phyloP scores from a whole-genome alignment of 2,329 filamentous ascomycete genomes.

The Colletotrichum sp. region DNA sequence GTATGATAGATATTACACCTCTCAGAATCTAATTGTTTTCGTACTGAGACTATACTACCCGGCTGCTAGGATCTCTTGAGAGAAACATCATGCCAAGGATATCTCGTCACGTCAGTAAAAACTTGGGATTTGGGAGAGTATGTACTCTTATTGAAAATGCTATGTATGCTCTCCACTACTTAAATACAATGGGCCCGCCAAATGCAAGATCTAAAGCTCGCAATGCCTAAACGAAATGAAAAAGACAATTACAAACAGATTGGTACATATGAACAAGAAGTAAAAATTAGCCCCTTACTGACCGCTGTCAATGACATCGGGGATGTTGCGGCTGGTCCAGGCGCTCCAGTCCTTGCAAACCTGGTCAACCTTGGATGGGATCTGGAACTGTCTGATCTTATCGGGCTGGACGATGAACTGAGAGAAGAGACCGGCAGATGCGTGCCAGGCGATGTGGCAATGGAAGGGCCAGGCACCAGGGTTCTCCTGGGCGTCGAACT shows the following conservation, averaged over 20 bases:
- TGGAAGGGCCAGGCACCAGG: constrained; percentile 60
- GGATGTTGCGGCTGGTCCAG: constrained; percentile 52
- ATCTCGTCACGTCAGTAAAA: neutral
- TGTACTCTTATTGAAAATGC: neutral
- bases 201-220: neutral
- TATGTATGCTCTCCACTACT: neutral
- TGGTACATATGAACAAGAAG: neutral
- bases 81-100: neutral
- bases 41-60: neutral
- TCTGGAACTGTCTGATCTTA: constrained; percentile 39
- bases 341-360: constrained; percentile 58
- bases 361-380: constrained; percentile 54
- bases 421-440: constrained; percentile 55
- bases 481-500: constrained; percentile 51
- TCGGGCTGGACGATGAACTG: constrained; percentile 54
- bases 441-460: constrained; percentile 64
- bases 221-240: neutral
- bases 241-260: neutral
- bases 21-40: neutral
- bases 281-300: constrained; percentile 32
- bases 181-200: neutral
- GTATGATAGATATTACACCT: neutral
- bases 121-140: neutral
- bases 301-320: constrained; percentile 60
- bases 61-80: neutral